phyloP scores from a whole-genome alignment of 257 asterid species.

The Nicotiana paniculata region DNA sequence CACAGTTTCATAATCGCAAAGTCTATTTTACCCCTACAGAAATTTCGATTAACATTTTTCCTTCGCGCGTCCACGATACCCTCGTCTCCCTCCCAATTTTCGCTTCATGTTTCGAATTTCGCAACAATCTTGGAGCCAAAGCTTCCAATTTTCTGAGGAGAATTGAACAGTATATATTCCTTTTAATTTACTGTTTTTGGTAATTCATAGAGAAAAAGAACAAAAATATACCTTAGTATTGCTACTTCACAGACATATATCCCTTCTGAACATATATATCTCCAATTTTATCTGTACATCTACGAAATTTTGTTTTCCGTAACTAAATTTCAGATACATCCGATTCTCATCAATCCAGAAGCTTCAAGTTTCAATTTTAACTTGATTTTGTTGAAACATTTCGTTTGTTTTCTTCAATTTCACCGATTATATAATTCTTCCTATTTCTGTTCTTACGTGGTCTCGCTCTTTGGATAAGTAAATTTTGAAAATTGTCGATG shows the following conservation, averaged over 20 bases:
- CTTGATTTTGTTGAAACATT: not conserved
- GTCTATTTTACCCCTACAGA: constrained; percentile 12
- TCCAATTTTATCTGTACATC: not conserved
- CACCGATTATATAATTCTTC: not conserved
- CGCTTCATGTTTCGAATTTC: constrained; percentile 24
- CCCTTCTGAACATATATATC: not conserved
- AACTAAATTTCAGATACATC: not conserved
- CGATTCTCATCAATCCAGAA: not conserved
- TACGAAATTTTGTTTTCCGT: not conserved
- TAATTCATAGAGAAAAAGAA: not conserved
- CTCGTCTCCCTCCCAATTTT: constrained; percentile 25
- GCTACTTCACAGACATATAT: not conserved
- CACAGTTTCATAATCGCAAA: not conserved
- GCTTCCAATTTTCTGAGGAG: constrained; percentile 12
- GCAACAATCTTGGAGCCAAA: constrained; percentile 66
- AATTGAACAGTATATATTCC: not conserved
- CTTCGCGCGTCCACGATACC: constrained; percentile 40
- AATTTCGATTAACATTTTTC: constrained; percentile 8
- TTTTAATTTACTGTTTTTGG: not conserved
- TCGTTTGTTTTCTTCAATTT: not conserved
- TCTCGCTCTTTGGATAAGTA: not conserved
- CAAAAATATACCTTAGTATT: not conserved
- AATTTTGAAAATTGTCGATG: not conserved
- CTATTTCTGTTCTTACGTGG: not conserved
- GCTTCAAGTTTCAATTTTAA: not conserved